Evolutionary conservation across 2,329 filamentous ascomycete species (phyloP), one percentile per base, ranked within the genome.

Genomic region (Uncinocarpus reesii): DNA sequence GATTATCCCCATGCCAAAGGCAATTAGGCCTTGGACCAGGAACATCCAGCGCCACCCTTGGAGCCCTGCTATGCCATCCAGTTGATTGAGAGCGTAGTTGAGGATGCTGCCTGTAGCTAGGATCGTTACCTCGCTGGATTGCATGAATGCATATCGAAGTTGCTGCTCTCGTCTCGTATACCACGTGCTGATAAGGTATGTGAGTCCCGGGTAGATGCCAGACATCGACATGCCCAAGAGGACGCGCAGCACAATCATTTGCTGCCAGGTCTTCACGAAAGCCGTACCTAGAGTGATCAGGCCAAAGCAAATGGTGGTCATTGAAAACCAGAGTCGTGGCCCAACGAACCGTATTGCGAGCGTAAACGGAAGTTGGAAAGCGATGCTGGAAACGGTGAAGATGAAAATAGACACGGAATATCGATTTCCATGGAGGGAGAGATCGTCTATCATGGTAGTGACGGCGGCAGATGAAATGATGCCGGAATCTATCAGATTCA

Each of bases 321-420:
- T 59, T 0, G 75, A 65, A 58, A 84, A 82, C 73, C 77, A 81
- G 42, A 75, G 59, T 11, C 81, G 71, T 0, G 82, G 83, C 0
- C 82, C 81, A 42, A 83, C 70, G 1, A 77, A 73, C 40, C 82
- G 73, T 23, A 84, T 78, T 1, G 79, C 77, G 37, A 85, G 72
- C 0, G 81, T 85, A 1, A 78, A 79, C 0, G 82, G 82, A 6
- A 85, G 66, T 60, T 85, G 81, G 57, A 83, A 84, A 7, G 74
- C 73, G 34, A 86, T 80, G 56, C 75, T 79, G 4, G 80, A 72
- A 48, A 85, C 73, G 7, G 81, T 84, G 63, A 85, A 84, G 60
- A 85, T 83, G 66, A 85, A 82, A 49, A 86, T 85, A 18, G 79
- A 75, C 3, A 85, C 75, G 1, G 79, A 82, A 56, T 82, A 86